phyloP scores from a whole-genome alignment of 2,329 filamentous ascomycete species.

The Fusarium pininemorale region DNA sequence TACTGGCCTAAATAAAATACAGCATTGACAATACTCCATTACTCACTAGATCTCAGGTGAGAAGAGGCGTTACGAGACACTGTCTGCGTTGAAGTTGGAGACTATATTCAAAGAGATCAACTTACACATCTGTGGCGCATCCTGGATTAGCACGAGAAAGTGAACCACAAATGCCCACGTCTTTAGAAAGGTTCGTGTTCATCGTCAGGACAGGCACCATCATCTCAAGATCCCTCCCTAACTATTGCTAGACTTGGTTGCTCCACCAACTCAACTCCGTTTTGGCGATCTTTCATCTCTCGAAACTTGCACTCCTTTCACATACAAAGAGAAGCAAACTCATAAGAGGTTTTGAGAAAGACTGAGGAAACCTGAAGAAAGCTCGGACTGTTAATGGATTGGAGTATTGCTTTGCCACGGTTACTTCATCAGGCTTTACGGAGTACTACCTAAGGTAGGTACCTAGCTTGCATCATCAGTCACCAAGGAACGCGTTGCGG shows the following conservation, averaged over 20 bases:
- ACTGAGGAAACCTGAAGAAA: not conserved
- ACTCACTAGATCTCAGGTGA: not conserved
- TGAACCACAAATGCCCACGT: not conserved
- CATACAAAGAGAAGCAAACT: not conserved
- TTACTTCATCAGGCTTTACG: not conserved
- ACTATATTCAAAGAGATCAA: not conserved
- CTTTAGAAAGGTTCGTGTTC: not conserved
- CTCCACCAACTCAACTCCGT: constrained; percentile 30
- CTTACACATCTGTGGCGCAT: not conserved
- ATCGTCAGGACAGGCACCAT: not conserved
- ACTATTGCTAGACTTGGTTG: constrained; percentile 8
- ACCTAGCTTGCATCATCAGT: constrained; percentile 31
- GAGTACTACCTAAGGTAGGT: not conserved
- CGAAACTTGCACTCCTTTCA: not conserved
- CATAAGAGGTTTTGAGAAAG: not conserved
- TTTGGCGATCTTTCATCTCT: not conserved
- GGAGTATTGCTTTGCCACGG: not conserved
- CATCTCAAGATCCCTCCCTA: not conserved
- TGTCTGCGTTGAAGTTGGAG: not conserved
- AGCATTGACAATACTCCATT: not conserved
- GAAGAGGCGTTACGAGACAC: not conserved
- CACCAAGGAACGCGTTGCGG: constrained; percentile 37
- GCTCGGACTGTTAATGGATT: not conserved
- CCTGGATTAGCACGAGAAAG: not conserved
- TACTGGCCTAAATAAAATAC: not conserved